Conservation (phyloP, 1,139 yeast genomes). For the Protomyces inouyei region DNA sequence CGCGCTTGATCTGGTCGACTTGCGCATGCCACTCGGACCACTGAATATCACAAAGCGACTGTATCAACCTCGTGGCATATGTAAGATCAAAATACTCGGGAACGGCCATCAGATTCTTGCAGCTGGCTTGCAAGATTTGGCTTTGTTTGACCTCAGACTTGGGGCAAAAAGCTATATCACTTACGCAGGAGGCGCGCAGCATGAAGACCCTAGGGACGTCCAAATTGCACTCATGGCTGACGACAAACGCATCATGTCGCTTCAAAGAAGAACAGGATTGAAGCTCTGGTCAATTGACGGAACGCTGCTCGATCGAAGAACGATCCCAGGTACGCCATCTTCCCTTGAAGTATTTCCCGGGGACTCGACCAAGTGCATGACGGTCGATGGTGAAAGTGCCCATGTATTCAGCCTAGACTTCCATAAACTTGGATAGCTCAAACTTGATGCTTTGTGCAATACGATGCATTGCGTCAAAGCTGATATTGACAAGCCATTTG, state of each 20-base stretch:
- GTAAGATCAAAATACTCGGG: neutral
- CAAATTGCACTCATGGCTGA: slow-evolving; percentile 2
- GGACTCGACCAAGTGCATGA: slow-evolving; percentile 44
- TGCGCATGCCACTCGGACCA: neutral
- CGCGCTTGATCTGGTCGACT: slow-evolving; percentile 11
- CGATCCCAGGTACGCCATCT: too few species aligned
- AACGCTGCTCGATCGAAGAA: neutral
- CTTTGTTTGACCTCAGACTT: slow-evolving; percentile 23
- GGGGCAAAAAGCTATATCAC: neutral
- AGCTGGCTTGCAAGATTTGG: slow-evolving; percentile 13
- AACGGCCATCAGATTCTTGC: slow-evolving; percentile 11
- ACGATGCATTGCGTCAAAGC: slow-evolving; percentile 50
- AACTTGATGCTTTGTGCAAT: slow-evolving; percentile 54
- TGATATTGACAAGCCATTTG: slow-evolving; percentile 60
- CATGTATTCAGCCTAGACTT: slow-evolving; percentile 36
- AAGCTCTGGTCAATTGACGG: slow-evolving; percentile 13
- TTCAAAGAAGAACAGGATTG: slow-evolving; percentile 1
- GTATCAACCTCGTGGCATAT: neutral
- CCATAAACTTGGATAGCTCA: slow-evolving; percentile 52
- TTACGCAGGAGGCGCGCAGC: neutral
- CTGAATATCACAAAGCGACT: neutral
- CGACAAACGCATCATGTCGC: slow-evolving; percentile 9
- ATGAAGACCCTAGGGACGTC: slow-evolving; percentile 7
- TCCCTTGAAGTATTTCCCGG: too few species aligned
- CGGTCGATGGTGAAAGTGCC: slow-evolving; percentile 51